Evolutionary conservation across 2,329 filamentous ascomycete genomes (phyloP).

Genomic region (Fusarium tanahbumbuense): DNA sequence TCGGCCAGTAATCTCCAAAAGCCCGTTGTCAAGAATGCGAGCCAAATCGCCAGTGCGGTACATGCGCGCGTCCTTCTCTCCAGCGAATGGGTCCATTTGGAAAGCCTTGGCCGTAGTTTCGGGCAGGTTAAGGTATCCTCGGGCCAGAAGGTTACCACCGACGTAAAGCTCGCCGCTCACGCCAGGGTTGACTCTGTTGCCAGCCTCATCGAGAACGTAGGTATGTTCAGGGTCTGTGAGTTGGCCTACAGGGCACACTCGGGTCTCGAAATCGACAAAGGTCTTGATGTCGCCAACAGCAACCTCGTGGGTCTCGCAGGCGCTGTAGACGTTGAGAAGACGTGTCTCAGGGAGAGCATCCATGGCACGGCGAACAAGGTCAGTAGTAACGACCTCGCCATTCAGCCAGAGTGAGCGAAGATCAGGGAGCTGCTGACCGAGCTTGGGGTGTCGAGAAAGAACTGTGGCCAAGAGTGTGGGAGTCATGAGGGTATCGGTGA

Average conservation of each 20-base stretch:
- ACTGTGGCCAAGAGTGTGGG: conserved; percentile 82
- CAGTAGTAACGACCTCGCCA: conserved; percentile 83
- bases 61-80: conserved; percentile 71
- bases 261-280: conserved; percentile 71
- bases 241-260: conserved; percentile 79
- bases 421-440: conserved; percentile 71
- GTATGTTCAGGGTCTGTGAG: conserved; percentile 75
- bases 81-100: conserved; percentile 71
- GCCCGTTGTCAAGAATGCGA: conserved; percentile 72
- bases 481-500: conserved; percentile 87
- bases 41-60: conserved; percentile 81
- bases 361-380: conserved; percentile 76
- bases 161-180: conserved; percentile 79
- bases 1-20: conserved; percentile 80
- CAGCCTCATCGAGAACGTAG: conserved; percentile 78
- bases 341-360: conserved; percentile 75
- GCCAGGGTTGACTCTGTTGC: conserved; percentile 71
- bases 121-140: conserved; percentile 82
- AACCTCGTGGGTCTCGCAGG: conserved; percentile 84
- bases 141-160: conserved; percentile 77
- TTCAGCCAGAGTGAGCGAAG: conserved; percentile 82
- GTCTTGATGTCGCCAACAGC: conserved; percentile 79
- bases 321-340: conserved; percentile 83
- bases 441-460: conserved; percentile 74
- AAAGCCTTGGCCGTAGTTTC: conserved; percentile 82